Conservation (phyloP, 768 basidiomycete species). For the Cyclocybe cylindracea region DNA sequence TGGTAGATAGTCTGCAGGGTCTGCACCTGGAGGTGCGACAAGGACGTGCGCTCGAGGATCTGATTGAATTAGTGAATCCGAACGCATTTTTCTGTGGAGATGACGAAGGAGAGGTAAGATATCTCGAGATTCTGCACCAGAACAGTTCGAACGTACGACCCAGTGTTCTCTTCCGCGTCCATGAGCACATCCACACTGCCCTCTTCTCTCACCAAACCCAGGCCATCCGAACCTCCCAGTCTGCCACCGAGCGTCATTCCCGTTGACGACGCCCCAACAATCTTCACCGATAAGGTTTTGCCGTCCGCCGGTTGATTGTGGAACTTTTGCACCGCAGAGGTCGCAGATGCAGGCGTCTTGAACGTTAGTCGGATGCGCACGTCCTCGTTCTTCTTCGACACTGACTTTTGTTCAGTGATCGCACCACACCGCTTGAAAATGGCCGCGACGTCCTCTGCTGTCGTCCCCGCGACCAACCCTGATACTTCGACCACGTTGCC, state of each 20-base stretch:
- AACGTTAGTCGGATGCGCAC: conserved; percentile 73
- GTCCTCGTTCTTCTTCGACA: conserved; percentile 34
- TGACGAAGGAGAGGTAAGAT: background rate
- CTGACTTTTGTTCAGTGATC: conserved; percentile 50
- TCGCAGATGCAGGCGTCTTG: conserved; percentile 61
- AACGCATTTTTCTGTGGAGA: conserved; percentile 74
- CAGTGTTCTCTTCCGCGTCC: conserved; percentile 42
- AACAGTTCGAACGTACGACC: conserved; percentile 52
- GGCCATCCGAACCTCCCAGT: conserved; percentile 52
- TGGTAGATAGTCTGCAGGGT: conserved; percentile 53
- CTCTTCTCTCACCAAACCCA: conserved; percentile 54
- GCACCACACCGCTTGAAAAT: conserved; percentile 83
- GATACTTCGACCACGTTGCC: conserved; percentile 77
- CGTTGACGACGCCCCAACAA: conserved; percentile 57
- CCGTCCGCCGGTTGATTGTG: conserved; percentile 84
- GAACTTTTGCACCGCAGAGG: conserved; percentile 71
- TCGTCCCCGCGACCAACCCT: conserved; percentile 75
- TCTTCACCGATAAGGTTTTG: conserved; percentile 61
- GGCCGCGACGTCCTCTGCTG: conserved; percentile 80
- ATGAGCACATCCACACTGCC: conserved; percentile 64
- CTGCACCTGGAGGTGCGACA: conserved; percentile 65
- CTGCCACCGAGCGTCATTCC: conserved; percentile 57
- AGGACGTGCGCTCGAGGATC: conserved; percentile 71
- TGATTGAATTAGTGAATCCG: conserved; percentile 66
- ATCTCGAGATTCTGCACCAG: background rate